phyloP scores from a whole-genome alignment of 108 stramenopile genomes.

The Chaetoceros muelleri region DNA sequence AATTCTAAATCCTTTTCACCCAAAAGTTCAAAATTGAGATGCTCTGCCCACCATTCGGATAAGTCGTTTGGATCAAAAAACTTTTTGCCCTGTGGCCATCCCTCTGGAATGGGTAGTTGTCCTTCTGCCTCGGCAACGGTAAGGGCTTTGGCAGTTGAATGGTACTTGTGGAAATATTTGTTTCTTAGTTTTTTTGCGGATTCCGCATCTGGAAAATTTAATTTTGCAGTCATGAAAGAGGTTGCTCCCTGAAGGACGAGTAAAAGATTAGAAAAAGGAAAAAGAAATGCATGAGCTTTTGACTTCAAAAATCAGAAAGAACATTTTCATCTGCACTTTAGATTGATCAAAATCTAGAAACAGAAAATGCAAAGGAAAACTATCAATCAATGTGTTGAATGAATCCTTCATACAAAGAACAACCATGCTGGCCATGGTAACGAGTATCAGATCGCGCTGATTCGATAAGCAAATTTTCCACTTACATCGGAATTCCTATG shows the following conservation, averaged over 20 bases:
- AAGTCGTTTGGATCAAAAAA: slow-evolving; percentile 33
- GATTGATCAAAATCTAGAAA: no score
- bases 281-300: no score
- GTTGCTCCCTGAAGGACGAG: no score
- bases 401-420: no score
- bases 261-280: no score
- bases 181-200: slow-evolving; percentile 44
- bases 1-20: slow-evolving; percentile 37
- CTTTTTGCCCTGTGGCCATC: slow-evolving; percentile 23
- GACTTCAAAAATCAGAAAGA: no score
- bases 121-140: slow-evolving; percentile 64
- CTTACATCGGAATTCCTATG: slow-evolving; percentile 68
- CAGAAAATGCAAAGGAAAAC: no score
- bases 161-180: slow-evolving; percentile 64
- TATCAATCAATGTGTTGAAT: no score
- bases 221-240: slow-evolving; percentile 60
- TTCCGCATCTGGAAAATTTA: slow-evolving; percentile 33
- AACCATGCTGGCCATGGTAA: no score
- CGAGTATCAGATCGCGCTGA: not conserved
- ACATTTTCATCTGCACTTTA: no score
- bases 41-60: slow-evolving; percentile 55
- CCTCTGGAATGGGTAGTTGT: no score
- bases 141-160: slow-evolving; percentile 71
- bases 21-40: slow-evolving; percentile 50
- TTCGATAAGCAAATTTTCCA: no score